Base-by-base conservation (phyloP, 495 filamentous ascomycete genomes). In the Neurospora sp. region DNA sequence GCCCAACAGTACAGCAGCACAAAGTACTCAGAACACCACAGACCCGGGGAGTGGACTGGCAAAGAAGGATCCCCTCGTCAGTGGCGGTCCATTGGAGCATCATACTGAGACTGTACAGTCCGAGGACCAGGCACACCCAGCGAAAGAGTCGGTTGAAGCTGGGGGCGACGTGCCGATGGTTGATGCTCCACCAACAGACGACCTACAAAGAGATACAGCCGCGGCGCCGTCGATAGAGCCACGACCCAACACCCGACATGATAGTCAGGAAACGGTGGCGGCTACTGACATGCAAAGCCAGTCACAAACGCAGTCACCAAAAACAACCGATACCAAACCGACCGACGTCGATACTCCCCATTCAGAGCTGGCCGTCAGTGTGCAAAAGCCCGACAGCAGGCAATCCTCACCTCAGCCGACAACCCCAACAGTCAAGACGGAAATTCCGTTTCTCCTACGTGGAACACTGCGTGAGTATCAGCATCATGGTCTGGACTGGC, bases 381-480 rank as follows among this genome's bases (percentile, higher is more conserved):
- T 75, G 2, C 76, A 75, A 39, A 80, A 80, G 69, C 74, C 73
- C 35, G 81, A 81, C 41, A 84, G 83, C 73, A 81, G 84, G 71
- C 81, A 78, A 61, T 80, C 80, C 2, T 84, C 86, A 16, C 85
- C 85, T 42, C 77, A 80, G 42, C 75, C 80, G 27, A 74, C 83
- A 73, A 82, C 83, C 5, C 78, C 88, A 22, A 65, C 53, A 65
- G 53, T 65, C 53, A 91, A 89, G 75, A 97, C 92, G 1, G 90
- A 92, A 5, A 87, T 97, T 70, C 95, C 96, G 0, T 92, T 93
- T 73, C 85, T 98, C n/a, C 84, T 99, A 3, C 89, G 96, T 74
- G 96, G 96, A 16, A 97, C 89, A 3, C 85, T 99, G 18, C 92
- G 96, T 81, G 94, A 97, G 81, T 99, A 99, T 77, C 96, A 99